Conservation (phyloP, 2,329 filamentous ascomycete genomes). For the Penicillium sp. region DNA sequence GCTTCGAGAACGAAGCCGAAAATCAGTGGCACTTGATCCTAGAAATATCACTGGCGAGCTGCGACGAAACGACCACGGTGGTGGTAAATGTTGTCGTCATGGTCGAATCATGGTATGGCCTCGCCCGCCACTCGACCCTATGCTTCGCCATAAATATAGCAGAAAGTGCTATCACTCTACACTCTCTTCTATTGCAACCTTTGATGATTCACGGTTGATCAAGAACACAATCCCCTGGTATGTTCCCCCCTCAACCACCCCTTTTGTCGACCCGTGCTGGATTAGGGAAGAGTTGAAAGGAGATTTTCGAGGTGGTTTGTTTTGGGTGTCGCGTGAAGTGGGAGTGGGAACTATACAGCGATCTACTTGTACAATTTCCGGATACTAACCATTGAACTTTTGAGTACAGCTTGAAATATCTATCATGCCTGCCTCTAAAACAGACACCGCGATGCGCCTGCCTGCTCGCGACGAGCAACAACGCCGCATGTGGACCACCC, state of each 20-base stretch:
- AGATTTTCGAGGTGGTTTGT: neutral
- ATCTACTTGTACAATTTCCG: neutral
- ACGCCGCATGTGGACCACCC: slow-evolving; percentile 27
- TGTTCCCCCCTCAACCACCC: slow-evolving; percentile 7
- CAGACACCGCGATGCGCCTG: slow-evolving; percentile 28
- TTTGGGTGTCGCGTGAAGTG: neutral
- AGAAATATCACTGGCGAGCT: slow-evolving; percentile 15
- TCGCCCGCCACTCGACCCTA: slow-evolving; percentile 25
- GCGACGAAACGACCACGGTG: slow-evolving; percentile 18
- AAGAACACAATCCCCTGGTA: slow-evolving; percentile 8
- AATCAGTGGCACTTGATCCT: slow-evolving; percentile 18
- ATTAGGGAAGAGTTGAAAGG: slow-evolving; percentile 1
- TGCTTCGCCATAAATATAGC: slow-evolving; percentile 16
- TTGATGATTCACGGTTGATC: neutral
- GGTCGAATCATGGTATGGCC: slow-evolving; percentile 26
- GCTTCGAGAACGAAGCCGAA: slow-evolving; percentile 15
- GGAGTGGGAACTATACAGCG: neutral
- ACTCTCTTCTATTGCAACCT: neutral
- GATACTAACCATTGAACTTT: slow-evolving; percentile 1
- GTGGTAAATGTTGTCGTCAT: slow-evolving; percentile 35
- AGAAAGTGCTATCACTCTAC: neutral
- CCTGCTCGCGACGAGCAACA: slow-evolving; percentile 25
- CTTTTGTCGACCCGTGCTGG: slow-evolving; percentile 5
- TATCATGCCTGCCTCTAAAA: slow-evolving; percentile 35
- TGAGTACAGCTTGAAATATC: neutral